These are phyloP conservation scores for Schoenoplectus triqueter DNA, from an alignment of 202 grass and related monocot genomes.

Conservation along the genomic window DNA sequence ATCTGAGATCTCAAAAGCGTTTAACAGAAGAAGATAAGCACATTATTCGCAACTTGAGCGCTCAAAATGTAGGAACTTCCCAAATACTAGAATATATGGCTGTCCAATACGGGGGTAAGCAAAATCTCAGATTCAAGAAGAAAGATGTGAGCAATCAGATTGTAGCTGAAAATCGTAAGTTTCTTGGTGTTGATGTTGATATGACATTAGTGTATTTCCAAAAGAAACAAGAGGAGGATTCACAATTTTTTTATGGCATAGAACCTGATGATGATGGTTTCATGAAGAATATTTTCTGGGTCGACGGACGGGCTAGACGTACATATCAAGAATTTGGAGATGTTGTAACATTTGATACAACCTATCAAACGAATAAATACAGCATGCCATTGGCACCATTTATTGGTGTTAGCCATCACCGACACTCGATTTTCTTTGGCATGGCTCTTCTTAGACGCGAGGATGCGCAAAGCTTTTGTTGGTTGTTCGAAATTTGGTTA, in stretches of 20 bases:
- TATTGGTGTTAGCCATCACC: constrained; percentile 2
- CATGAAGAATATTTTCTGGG: constrained; percentile 41
- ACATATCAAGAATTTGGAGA: not conserved
- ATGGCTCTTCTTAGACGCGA: not conserved
- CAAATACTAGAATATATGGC: not conserved
- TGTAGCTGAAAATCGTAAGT: not conserved
- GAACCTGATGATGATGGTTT: not conserved
- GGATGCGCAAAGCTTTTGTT: not conserved
- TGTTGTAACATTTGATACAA: not conserved
- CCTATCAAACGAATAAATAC: constrained; percentile 2
- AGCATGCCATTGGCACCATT: constrained; percentile 15
- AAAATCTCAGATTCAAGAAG: not conserved
- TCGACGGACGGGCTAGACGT: constrained; percentile 42
- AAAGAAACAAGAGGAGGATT: constrained; percentile 3
- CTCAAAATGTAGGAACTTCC: not conserved
- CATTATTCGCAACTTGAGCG: not conserved
- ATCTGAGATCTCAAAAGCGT: not conserved
- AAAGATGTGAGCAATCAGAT: not conserved
- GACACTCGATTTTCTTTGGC: not conserved
- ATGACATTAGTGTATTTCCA: not conserved
- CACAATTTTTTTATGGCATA: not conserved
- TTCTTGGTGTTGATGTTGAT: not conserved
- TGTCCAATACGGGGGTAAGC: not conserved
- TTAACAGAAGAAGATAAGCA: not conserved
- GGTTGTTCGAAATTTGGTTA: no score